Evolutionary conservation across 257 asterid genomes (phyloP).

Genomic region (Schizonepeta tenuifolia): DNA sequence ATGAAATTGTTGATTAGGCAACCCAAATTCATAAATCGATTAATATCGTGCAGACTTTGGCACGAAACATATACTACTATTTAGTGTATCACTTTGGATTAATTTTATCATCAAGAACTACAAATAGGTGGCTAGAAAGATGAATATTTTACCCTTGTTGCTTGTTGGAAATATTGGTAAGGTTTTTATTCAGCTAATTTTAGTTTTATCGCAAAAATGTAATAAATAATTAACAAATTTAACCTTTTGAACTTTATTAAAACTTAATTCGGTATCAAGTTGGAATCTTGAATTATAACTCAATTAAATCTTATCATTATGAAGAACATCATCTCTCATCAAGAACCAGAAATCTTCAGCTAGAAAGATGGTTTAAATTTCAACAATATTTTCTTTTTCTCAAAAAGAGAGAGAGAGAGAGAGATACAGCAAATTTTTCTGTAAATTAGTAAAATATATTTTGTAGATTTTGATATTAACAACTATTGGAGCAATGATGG

Average conservation of each 20-base stretch:
- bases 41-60: too few species aligned
- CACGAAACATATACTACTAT: too few species aligned
- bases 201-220: too few species aligned
- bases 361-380: neutral
- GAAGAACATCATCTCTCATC: neutral
- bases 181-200: too few species aligned
- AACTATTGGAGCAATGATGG: conserved; percentile 39
- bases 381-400: neutral
- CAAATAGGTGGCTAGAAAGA: too few species aligned
- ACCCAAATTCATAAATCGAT: too few species aligned
- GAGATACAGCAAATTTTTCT: neutral
- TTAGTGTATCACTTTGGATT: too few species aligned
- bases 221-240: neutral
- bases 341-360: neutral
- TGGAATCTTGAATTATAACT: neutral
- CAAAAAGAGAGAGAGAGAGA: neutral
- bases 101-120: too few species aligned
- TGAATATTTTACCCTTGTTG: too few species aligned
- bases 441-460: neutral
- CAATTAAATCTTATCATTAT: neutral
- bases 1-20: neutral
- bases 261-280: neutral
- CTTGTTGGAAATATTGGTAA: too few species aligned
- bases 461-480: neutral
- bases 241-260: neutral